Evolutionary conservation across 352 stramenopile genomes (phyloP), one percentile per base, ranked within the genome.

Genomic region (Pythium guiyangense): DNA sequence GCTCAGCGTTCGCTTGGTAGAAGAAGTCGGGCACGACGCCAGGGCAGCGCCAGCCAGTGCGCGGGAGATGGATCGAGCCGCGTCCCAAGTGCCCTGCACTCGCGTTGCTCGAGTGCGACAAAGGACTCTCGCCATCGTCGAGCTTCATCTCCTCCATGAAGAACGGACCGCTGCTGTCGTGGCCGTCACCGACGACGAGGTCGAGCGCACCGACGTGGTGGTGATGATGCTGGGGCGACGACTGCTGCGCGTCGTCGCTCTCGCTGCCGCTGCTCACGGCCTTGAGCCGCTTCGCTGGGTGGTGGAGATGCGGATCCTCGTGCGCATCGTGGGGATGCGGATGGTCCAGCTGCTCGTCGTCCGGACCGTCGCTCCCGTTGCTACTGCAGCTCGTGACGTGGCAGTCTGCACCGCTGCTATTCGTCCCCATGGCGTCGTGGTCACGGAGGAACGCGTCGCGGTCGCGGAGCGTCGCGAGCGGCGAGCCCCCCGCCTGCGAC

Each of bases 11-110:
- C 6, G 69, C 54, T 15, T 70, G 59, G 59, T 85, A 88, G 52
- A 84, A 86, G 18, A 58, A 62, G 29, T 80, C 73, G 0, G 78
- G 75, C 18, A 88, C 67, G 44, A 86, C 74, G 1, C 78, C 78
- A 6, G 78, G 78, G 50, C 75, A 88, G 31, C 64, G 70, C 78
- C 75, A 88, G 29, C 78, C 78, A 1, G 69, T 81, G 18, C 70
- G 67, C 17, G 77, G 77, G 35, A 88, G 54, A 40, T 81, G 64
- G 34, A 85, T 60, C 46, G 66, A 48, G 17, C 54, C 39, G 14
- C 34, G 35, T 37, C 49, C 48, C 11, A 22, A n/a, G 37, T 50
- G 42, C 12, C 47, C 54, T 1, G 22, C 20, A 10, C 22, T 18
- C 4, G 6, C 27, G 18, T 12, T 54, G 25, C 26, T 48, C 22